Evolutionary conservation across 2,329 filamentous ascomycete species (phyloP).

Genomic region (Cadophora gregata): DNA sequence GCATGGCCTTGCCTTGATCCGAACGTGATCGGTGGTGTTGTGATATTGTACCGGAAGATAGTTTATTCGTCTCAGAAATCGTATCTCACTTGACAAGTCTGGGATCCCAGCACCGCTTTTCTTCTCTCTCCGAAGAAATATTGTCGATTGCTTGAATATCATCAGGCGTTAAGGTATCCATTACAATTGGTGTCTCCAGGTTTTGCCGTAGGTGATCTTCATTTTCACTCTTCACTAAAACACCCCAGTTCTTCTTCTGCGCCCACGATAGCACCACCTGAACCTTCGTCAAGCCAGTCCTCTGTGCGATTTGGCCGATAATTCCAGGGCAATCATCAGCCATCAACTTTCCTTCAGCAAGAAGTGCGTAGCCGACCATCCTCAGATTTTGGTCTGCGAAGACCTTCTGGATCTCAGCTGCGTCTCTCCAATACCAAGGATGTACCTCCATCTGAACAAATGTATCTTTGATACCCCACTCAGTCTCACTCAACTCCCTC

Average conservation of each 20-base stretch:
- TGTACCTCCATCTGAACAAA: conserved; percentile 86
- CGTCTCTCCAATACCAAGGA: conserved; percentile 50
- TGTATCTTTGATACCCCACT: conserved; percentile 57
- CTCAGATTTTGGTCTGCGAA: conserved; percentile 25
- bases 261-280: conserved; percentile 33
- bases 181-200: not conserved
- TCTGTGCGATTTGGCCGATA: conserved; percentile 26
- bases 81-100: conserved; percentile 24
- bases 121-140: conserved; percentile 24
- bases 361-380: conserved; percentile 33
- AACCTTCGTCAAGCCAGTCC: conserved; percentile 20
- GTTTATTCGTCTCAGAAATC: not conserved
- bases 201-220: conserved; percentile 22
- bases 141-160: conserved; percentile 28
- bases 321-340: conserved; percentile 17
- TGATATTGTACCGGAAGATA: not conserved
- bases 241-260: conserved; percentile 25
- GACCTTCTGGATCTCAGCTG: conserved; percentile 27
- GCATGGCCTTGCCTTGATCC: too few species aligned
- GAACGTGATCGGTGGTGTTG: not conserved
- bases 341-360: conserved; percentile 34
- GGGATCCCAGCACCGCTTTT: conserved; percentile 36
- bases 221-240: conserved; percentile 30
- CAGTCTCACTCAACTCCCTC: conserved; percentile 63
- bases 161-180: conserved; percentile 21